A percentile compares a stretch with the other conserved stretches of the same genome.
phyloP scores from a whole-genome alignment of 225 moss, liverwort and hornwort genomes.

The Antitrichia curtipendula region DNA sequence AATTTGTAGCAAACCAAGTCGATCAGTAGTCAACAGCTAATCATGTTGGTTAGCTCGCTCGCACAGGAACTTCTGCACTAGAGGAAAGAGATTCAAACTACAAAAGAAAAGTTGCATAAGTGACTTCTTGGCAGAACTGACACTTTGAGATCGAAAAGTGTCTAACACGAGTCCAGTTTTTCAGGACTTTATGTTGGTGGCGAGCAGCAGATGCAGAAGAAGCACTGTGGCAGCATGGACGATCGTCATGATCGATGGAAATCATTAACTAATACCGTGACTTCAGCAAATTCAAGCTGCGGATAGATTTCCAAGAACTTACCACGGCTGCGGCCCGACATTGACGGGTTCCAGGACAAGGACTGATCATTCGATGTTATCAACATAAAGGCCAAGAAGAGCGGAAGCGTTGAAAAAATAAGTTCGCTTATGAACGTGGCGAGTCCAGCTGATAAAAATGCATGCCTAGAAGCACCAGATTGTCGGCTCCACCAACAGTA shows the following conservation, averaged over 20 bases:
- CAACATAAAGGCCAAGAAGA: background rate
- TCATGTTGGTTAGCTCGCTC: background rate
- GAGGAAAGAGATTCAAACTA: background rate
- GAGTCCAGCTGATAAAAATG: background rate
- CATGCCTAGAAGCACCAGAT: background rate
- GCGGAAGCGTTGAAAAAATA: background rate
- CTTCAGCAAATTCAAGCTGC: background rate
- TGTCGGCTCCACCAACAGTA: constrained; percentile 16
- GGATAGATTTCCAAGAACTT: background rate
- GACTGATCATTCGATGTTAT: constrained; percentile 12
- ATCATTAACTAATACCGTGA: background rate
- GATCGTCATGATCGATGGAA: background rate
- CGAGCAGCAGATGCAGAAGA: background rate
- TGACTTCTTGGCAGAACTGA: background rate
- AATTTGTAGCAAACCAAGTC: background rate
- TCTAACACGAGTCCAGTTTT: background rate
- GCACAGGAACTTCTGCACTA: background rate
- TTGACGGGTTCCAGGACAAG: background rate
- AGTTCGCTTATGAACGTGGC: background rate
- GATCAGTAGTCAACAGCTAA: background rate
- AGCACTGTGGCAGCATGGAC: background rate
- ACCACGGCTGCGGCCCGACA: background rate
- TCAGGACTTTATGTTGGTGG: background rate
- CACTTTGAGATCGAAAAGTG: background rate
- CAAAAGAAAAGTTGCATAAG: background rate